Percentiles rank a stretch among this genome's conserved stretches.
phyloP scores from a whole-genome alignment of 2,329 filamentous ascomycete species.

The Ilyonectria robusta region DNA sequence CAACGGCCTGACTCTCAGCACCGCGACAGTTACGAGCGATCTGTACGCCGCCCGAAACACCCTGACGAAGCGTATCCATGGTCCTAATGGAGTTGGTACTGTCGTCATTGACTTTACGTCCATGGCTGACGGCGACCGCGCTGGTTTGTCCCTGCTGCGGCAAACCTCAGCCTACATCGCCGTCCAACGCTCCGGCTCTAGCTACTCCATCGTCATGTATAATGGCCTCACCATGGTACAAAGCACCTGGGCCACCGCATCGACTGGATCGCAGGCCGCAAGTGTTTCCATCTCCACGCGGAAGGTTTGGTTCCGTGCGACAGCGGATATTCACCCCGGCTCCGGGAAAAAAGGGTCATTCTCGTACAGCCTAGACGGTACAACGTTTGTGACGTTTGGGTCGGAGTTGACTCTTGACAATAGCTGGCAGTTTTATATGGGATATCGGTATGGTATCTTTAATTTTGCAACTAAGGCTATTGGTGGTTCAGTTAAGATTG shows the following conservation, averaged over 20 bases:
- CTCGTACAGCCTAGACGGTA: background rate
- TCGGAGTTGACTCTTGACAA: background rate
- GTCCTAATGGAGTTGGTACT: background rate
- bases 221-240: background rate
- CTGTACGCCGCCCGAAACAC: conserved; percentile 3
- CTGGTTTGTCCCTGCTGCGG: background rate
- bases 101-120: background rate
- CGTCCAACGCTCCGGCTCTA: background rate
- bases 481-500: conserved; percentile 8
- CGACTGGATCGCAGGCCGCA: background rate
- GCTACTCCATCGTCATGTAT: background rate
- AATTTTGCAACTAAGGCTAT: conserved; percentile 9
- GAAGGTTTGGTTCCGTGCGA: background rate
- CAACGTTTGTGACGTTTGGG: background rate
- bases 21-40: background rate
- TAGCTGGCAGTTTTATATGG: conserved; percentile 18
- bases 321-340: background rate
- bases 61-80: background rate
- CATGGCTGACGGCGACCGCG: background rate
- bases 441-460: conserved; percentile 15
- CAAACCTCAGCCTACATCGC: background rate
- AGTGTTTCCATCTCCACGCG: background rate
- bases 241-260: background rate
- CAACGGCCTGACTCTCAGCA: background rate
- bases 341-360: background rate